phyloP scores from a whole-genome alignment of 805 yeast genomes.

The Maudiozyma turicensis region DNA sequence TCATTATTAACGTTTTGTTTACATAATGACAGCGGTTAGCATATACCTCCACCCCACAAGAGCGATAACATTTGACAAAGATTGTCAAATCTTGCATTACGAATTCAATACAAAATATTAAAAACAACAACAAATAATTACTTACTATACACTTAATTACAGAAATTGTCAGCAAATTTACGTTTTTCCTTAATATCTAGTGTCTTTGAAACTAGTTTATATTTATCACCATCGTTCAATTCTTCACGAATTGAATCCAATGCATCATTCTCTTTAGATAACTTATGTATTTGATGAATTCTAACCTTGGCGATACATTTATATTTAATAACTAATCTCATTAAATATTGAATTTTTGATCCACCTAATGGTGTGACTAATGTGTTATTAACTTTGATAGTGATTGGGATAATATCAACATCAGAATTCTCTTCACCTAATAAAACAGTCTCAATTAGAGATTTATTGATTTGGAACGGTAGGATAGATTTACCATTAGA shows the following conservation, averaged over 20 bases:
- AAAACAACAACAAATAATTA: too few species aligned
- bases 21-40: too few species aligned
- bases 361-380: slow-evolving; percentile 28
- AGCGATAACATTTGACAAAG: too few species aligned
- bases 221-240: slow-evolving; percentile 38
- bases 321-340: background rate
- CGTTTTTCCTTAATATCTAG: slow-evolving; percentile 36
- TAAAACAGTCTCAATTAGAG: slow-evolving; percentile 11
- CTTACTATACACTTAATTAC: background rate
- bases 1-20: too few species aligned
- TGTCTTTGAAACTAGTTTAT: slow-evolving; percentile 38
- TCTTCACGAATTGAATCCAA: slow-evolving; percentile 23
- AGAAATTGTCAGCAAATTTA: slow-evolving; percentile 28
- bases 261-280: slow-evolving; percentile 12
- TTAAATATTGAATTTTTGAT: background rate
- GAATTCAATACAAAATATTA: too few species aligned
- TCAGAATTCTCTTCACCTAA: background rate
- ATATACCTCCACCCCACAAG: too few species aligned
- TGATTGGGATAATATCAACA: slow-evolving; percentile 9
- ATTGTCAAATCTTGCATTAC: too few species aligned
- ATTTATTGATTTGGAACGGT: slow-evolving; percentile 37
- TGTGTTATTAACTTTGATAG: slow-evolving; percentile 24
- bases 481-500: slow-evolving; percentile 74
- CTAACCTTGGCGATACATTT: background rate
- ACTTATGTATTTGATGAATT: slow-evolving; percentile 14